Evolutionary conservation across 192 early-diverging fungal species (phyloP), one percentile per base, ranked within the genome.

Genomic region (Ambispora gerdemannii): DNA sequence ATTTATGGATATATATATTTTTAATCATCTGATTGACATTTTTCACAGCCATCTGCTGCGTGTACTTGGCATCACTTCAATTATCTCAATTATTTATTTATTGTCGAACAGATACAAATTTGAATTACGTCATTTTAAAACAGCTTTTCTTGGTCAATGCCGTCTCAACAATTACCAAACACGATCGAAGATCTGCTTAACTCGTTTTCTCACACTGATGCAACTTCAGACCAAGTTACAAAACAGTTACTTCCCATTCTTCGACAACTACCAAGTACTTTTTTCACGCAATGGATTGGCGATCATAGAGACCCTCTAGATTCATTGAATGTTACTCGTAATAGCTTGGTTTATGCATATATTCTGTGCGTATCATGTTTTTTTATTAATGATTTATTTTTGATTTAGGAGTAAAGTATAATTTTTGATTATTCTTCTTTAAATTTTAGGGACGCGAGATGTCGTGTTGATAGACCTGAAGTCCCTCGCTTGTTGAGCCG

Each of bases 271-370:
- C 65, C 30, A 13, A 36, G 11, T n/a, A 47, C 31, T 13, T 33
- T 53, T 22, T 67, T 35, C 11, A 30, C 36, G n/a, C 65, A 67
- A 32, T 3, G 19, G 34, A 47, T 55, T 11, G n/a, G n/a, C 2
- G 68, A 70, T 3, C 27, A 70, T 49, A 36, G 20, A 28, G 68
- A 70, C 25, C 68, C 68, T 43, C 38, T 70, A 1, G 68, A 70
- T 32, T 27, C 34, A 36, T 31, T 70, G 35, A 51, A 70, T 58
- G 53, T 20, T 31, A 30, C 2, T 7, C 1, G 17, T 25, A 32
- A 15, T 35, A 59, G 24, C 17, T 47, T 70, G 34, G 34, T 36
- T n/a, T 70, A 70, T 36, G 24, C 56, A 28, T 70, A 59, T 19
- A 31, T 70, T 25, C 68, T 70, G 68, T 70, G 32, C 24, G 68